Base-by-base conservation (phyloP, 345 rosid genomes). In the Orychophragmus violaceus region DNA sequence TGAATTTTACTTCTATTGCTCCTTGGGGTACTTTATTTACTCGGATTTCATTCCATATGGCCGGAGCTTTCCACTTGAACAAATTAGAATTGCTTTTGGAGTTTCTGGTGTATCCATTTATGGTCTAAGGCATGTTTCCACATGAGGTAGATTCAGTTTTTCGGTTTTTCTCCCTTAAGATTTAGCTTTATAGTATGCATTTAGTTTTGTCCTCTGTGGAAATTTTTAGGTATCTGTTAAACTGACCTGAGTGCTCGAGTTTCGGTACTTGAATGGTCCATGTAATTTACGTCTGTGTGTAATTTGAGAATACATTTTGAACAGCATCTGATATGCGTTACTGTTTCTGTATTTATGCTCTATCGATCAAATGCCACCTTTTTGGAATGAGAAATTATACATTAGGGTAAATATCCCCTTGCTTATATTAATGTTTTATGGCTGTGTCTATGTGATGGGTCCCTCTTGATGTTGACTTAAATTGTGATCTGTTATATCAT, bases 231-330 rank as follows among this genome's bases (percentile, higher is more conserved):
- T 53, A 44, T 35, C 52, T 27, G 52, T 54, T 35, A 22, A 37
- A 49, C 44, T 48, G 7, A 57, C 11, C 18, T 49, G 35, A 56
- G 32, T 46, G 53, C 21, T 64, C n/a, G 3, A 22, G 21, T 22
- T 19, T 32, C 62, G 29, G 52, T 27, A 30, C 56, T 71, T 63
- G 42, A 55, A 45, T 63, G 58, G 55, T 55, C n/a, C 30, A 45
- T 45, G 51, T 35, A 10, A 12, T n/a, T 8, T 37, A 50, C 64
- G 2, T 10, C n/a, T 18, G 51, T 49, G 18, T 18, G 18, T 13
- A 3, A 2, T 22, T 28, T 19, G 16, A 52, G 54, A 10, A 51
- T 3, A 39, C 16, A 9, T 11, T 23, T 62, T 51, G 12, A 29
- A 11, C 35, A 10, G n/a, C 46, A 8, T 18, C 30, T 1, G 6